Evolutionary conservation across 495 filamentous ascomycete species (phyloP), one percentile per base, ranked within the genome.

Genomic region (Aspergillus diversus): DNA sequence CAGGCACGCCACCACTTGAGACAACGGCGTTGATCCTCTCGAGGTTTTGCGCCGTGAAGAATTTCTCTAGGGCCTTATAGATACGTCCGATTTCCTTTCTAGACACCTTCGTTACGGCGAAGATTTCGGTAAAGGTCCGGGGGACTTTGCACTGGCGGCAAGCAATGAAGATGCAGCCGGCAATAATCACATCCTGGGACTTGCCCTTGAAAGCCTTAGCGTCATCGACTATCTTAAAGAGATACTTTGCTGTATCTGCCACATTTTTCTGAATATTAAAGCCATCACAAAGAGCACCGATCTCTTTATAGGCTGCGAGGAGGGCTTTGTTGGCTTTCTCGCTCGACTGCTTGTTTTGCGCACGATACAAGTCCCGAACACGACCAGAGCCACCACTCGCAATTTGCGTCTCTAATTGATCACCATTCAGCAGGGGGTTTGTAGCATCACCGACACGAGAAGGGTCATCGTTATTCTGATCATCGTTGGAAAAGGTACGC

Each of bases 401-500:
- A 64, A 99, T 97, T 54, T 83, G 86, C 7, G 95, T 99, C 74
- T 96, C 88, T 47, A 99, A 88, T 77, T 97, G 93, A 62, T 92
- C 89, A 50, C 94, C 96, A 68, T 97, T 92, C 43, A 96, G 84
- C 60, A 98, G 84, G 17, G 89, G 84, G 68, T 98, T 97, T 43
- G 86, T 85, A 0, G 86, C 92, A 55, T 98, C 95, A 76, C 95
- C 95, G 66, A 99, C 95, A 92, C 95, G 95, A 56, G 91, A 96
- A 1, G 95, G 95, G 72, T 99, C 95, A 66, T 97, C 95, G 71
- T 90, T 92, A 72, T 90, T 92, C 74, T 96, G 91, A 69, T 99
- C 96, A 68, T 99, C 95, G 77, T 97, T 97, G 61, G 92, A 90
- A 76, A 99, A 99, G 7, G 96, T 99, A 69, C 95, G 92, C 95